These are phyloP conservation scores for Saccharomycopsis vini DNA, from an alignment of 805 yeast genomes.

Conservation along the genomic window DNA sequence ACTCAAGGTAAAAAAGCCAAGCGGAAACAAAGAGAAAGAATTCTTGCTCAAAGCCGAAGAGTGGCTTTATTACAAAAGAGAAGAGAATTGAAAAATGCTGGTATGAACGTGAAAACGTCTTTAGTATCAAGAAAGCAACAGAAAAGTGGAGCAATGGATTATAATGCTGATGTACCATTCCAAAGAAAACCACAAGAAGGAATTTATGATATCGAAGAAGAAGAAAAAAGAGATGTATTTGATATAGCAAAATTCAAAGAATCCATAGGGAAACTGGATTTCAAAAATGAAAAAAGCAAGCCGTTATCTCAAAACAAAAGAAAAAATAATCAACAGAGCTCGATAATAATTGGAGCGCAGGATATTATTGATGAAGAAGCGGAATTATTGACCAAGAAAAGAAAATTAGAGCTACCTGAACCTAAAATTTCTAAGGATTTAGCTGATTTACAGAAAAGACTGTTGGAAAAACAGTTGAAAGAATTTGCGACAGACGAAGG, in stretches of 20 bases:
- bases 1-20: slow-evolving; percentile 94
- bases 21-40: slow-evolving; percentile 75
- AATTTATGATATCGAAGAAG: slow-evolving; percentile 58
- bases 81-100: slow-evolving; percentile 75
- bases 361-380: slow-evolving; percentile 10
- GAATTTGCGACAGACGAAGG: slow-evolving; percentile 22
- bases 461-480: background rate
- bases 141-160: slow-evolving; percentile 62
- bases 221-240: slow-evolving; percentile 33
- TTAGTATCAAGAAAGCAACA: slow-evolving; percentile 33
- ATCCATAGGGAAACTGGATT: slow-evolving; percentile 35
- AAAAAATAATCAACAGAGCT: slow-evolving; percentile 25
- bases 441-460: slow-evolving; percentile 19
- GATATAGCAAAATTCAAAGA: slow-evolving; percentile 36
- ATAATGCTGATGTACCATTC: slow-evolving; percentile 74
- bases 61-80: slow-evolving; percentile 71
- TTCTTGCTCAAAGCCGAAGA: slow-evolving; percentile 69
- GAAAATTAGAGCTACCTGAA: slow-evolving; percentile 30
- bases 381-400: slow-evolving; percentile 26
- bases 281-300: slow-evolving; percentile 46
- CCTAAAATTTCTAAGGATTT: slow-evolving; percentile 25
- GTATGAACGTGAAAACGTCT: slow-evolving; percentile 35
- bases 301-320: slow-evolving; percentile 34
- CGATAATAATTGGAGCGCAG: slow-evolving; percentile 19
- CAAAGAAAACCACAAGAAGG: slow-evolving; percentile 66